Evolutionary conservation across 2,329 filamentous ascomycete genomes (phyloP), one percentile per base, ranked within the genome.

Genomic region (Epichloe baconii): DNA sequence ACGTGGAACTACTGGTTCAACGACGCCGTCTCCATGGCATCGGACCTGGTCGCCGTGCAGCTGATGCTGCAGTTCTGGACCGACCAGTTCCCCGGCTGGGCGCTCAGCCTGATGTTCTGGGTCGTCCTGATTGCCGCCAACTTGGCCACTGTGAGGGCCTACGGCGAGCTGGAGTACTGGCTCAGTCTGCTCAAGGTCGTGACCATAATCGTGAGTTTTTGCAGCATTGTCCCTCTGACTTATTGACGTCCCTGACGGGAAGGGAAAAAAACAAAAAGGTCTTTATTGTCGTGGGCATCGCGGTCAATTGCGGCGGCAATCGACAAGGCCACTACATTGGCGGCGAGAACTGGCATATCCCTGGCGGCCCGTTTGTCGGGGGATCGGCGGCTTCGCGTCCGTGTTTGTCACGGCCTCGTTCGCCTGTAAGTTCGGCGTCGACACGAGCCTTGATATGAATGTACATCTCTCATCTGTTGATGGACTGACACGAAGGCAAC

Each of bases 1-100:
- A 77, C 75, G 0, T 79, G 75, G 76, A 79, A 79, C 56, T 79
- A 78, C 62, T 84, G 79, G 79, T 82, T 83, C 58, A 83, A 84
- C 60, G 79, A 83, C 64, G 80, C 79, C 26, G 65, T 68, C 0
- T 68, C 66, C 0, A 67, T 65, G 1, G 80, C 80, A 0, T 70
- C 78, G 0, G 80, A 85, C 64, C 65, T 84, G 26, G 77, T 83
- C 19, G 66, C 66, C 1, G 54, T 68, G 26, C 66, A 68, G 73
- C 64, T 84, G 2, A 59, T 84, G 2, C 64, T 83, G 49, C 64
- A 79, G 46, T 83, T 80, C 60, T 84, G 80, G 80, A 76, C 37
- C n/a, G 72, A 77, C 44, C 72, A 74, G 53, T 79, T 85, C 48
- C 80, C 81, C 0, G 79, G 79, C 2, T 83, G 79, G 73, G 81